Evolutionary conservation across 1,139 yeast species (phyloP).

Genomic region (Geotrichum aggregatum): DNA sequence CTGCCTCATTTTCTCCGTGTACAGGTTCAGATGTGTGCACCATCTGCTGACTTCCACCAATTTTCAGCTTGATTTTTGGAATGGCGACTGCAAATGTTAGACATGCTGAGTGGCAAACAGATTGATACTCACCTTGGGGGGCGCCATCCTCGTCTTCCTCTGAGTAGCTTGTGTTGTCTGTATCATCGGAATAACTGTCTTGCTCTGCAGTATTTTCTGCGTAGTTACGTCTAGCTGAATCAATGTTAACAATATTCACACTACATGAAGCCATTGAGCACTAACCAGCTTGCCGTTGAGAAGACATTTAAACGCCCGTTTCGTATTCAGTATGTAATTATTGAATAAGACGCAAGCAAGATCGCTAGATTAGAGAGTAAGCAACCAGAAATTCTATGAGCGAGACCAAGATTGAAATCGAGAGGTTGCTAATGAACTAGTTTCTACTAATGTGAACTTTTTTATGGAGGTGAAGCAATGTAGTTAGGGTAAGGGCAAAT

Average conservation of each 20-base stretch:
- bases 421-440: no score
- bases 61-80: conserved; percentile 20
- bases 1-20: background rate
- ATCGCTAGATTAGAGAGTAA: no score
- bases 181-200: conserved; percentile 16
- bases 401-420: no score
- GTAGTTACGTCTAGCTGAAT: conserved; percentile 1
- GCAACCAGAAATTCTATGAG: no score
- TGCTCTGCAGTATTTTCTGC: conserved; percentile 6
- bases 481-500: no score
- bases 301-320: background rate
- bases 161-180: conserved; percentile 21
- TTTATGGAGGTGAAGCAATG: no score
- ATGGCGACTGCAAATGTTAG: conserved; percentile 8
- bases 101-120: conserved; percentile 1
- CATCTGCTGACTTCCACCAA: conserved; percentile 18
- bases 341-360: no score
- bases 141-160: conserved; percentile 21
- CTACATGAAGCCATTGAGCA: background rate
- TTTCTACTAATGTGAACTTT: no score
- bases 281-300: conserved; percentile 1
- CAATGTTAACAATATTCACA: background rate
- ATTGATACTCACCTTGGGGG: conserved; percentile 8
- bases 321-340: no score
- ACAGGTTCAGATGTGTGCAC: conserved; percentile 3